phyloP scores from a whole-genome alignment of 352 stramenopile genomes.

The Globisporangium emineosum region DNA sequence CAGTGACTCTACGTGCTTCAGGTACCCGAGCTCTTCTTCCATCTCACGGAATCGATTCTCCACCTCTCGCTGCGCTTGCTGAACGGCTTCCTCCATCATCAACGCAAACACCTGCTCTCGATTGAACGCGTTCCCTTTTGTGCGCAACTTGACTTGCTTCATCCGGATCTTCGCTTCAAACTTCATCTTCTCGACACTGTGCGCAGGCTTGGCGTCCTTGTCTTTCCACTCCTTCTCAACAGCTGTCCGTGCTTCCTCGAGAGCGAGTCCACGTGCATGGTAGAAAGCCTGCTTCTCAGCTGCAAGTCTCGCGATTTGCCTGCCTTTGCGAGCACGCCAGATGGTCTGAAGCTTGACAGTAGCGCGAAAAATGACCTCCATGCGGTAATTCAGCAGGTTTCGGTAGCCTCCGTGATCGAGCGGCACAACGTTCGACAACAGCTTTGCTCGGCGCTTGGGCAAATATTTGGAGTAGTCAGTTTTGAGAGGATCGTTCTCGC shows the following conservation, averaged over 20 bases:
- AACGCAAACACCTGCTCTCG: constrained; percentile 79
- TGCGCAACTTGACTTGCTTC: constrained; percentile 89
- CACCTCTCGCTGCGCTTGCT: constrained; percentile 71
- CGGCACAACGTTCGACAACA: constrained; percentile 85
- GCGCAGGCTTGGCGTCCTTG: constrained; percentile 66
- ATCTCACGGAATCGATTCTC: constrained; percentile 85
- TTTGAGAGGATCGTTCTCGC: constrained; percentile 90
- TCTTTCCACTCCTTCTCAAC: constrained; percentile 74
- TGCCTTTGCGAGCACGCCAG: constrained; percentile 73
- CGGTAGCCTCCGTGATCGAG: constrained; percentile 87
- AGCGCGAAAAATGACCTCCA: constrained; percentile 60
- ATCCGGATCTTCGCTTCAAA: constrained; percentile 93
- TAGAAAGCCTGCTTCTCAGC: constrained; percentile 90
- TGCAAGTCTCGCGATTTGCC: constrained; percentile 58
- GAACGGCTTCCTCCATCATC: constrained; percentile 83
- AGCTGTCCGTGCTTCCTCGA: constrained; percentile 50
- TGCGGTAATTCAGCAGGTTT: constrained; percentile 79
- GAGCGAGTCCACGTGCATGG: constrained; percentile 73
- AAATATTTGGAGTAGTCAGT: constrained; percentile 92
- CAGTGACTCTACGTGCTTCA: constrained; percentile 42
- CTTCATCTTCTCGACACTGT: constrained; percentile 90
- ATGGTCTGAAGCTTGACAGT: constrained; percentile 83
- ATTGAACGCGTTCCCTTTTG: constrained; percentile 74
- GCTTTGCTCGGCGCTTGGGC: constrained; percentile 52
- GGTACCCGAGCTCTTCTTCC: constrained; percentile 80